A percentile compares a stretch with the other conserved stretches of the same genome.
Conservation (phyloP, 345 rosid species). For the Mallotus nudiflorus region DNA sequence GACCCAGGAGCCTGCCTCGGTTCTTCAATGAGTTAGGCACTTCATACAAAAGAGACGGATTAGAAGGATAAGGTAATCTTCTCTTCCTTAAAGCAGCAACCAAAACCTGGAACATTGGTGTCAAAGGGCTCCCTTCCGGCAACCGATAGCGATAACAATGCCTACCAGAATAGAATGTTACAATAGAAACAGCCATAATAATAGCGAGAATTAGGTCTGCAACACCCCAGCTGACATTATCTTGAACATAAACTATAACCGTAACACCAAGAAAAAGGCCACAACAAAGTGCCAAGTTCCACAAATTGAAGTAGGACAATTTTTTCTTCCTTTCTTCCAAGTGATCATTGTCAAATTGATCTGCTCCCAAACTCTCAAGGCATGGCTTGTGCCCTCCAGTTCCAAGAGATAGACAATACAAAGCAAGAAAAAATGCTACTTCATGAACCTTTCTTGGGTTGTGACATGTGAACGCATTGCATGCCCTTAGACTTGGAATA, state of each 20-base stretch:
- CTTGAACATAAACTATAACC: constrained; percentile 39
- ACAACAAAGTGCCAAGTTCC: constrained; percentile 42
- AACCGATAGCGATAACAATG: constrained; percentile 30
- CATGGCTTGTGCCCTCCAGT: constrained; percentile 53
- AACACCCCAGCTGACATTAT: constrained; percentile 36
- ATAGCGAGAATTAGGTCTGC: constrained; percentile 36
- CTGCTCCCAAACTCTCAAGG: constrained; percentile 55
- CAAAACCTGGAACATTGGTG: constrained; percentile 39
- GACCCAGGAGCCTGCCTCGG: constrained; percentile 36
- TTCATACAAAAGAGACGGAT: constrained; percentile 32
- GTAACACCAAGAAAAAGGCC: constrained; percentile 49
- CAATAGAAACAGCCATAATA: constrained; percentile 29
- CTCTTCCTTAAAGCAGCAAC: constrained; percentile 45
- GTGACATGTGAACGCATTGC: constrained; percentile 20
- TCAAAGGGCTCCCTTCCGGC: constrained; percentile 38
- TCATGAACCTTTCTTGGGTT: constrained; percentile 42
- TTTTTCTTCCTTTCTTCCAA: constrained; percentile 43
- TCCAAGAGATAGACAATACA: constrained; percentile 47
- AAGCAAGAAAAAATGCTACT: constrained; percentile 41
- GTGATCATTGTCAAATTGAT: constrained; percentile 54
- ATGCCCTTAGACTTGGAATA: constrained; percentile 34
- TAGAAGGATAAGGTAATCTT: constrained; percentile 29
- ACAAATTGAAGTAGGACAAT: constrained; percentile 57
- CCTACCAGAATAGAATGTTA: constrained; percentile 28
- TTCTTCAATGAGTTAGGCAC: constrained; percentile 6